phyloP scores from a whole-genome alignment of 495 filamentous ascomycete species.

The Glonium stellatum region DNA sequence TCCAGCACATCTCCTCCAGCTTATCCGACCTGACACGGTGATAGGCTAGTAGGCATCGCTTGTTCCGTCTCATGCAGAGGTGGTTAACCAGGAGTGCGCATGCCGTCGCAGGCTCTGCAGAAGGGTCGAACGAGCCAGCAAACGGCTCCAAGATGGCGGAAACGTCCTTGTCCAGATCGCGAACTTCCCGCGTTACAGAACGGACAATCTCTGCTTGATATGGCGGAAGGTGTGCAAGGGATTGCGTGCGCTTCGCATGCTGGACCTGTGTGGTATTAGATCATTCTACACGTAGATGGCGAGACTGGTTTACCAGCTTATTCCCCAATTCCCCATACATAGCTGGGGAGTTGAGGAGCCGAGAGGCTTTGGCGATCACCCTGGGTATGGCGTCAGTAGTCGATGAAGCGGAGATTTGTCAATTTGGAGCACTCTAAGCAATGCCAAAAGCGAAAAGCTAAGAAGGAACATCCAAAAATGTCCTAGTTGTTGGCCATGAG shows the following conservation, averaged over 20 bases:
- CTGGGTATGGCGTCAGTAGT: conserved; percentile 1
- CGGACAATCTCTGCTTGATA: conserved; percentile 93
- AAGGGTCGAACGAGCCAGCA: conserved; percentile 76
- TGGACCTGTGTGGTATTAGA: conserved; percentile 56
- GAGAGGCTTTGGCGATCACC: neutral
- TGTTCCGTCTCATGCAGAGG: conserved; percentile 90
- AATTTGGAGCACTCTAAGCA: neutral
- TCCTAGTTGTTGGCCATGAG: too few relatives aligned
- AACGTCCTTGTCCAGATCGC: conserved; percentile 90
- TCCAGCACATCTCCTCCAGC: conserved; percentile 92
- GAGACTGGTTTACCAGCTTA: conserved; percentile 46
- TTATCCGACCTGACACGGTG: conserved; percentile 85
- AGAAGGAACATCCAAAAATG: too few relatives aligned
- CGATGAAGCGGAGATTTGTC: neutral
- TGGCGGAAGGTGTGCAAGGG: conserved; percentile 77
- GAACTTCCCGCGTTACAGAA: conserved; percentile 80
- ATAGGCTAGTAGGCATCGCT: conserved; percentile 91
- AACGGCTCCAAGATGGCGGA: conserved; percentile 71
- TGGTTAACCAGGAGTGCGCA: conserved; percentile 89
- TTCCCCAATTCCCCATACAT: conserved; percentile 94
- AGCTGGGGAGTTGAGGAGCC: neutral
- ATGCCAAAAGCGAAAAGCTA: neutral
- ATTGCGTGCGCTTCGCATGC: conserved; percentile 93
- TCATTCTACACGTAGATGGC: neutral
- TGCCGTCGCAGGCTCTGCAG: conserved; percentile 73